A percentile compares a stretch with the other conserved stretches of the same genome.
Evolutionary conservation across 352 stramenopile genomes (phyloP).

Genomic region (Lagenidium sp.): DNA sequence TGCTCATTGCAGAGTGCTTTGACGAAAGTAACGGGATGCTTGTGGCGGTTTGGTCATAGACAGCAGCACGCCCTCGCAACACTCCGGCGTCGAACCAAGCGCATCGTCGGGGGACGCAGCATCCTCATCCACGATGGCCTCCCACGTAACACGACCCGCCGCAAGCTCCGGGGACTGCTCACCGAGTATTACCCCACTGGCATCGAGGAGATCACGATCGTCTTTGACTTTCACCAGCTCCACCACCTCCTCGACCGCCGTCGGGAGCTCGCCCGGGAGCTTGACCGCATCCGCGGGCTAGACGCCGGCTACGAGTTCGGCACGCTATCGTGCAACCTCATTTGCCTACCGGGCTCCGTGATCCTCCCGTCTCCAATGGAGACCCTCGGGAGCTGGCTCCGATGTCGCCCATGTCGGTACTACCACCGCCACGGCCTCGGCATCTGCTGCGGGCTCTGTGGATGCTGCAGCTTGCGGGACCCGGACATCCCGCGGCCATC

Average conservation of each 20-base stretch:
- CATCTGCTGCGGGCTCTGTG: constrained; percentile 19
- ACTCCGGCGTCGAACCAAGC: constrained; percentile 46
- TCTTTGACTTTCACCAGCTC: constrained; percentile 50
- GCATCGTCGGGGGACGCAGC: constrained; percentile 57
- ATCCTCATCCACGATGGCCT: constrained; percentile 61
- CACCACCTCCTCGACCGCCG: constrained; percentile 49
- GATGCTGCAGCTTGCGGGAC: background rate
- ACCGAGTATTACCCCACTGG: constrained; percentile 18
- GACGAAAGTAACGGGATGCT: background rate
- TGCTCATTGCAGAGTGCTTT: background rate
- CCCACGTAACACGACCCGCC: constrained; percentile 33
- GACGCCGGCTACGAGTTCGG: constrained; percentile 43
- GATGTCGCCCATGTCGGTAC: constrained; percentile 55
- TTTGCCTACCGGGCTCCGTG: constrained; percentile 54
- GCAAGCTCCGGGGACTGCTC: constrained; percentile 28
- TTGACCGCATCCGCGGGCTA: constrained; percentile 45
- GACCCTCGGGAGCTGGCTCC: constrained; percentile 28
- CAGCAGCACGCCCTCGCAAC: constrained; percentile 38
- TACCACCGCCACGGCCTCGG: constrained; percentile 27
- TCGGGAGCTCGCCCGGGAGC: constrained; percentile 26
- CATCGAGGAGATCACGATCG: constrained; percentile 53
- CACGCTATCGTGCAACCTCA: constrained; percentile 52
- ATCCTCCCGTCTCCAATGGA: constrained; percentile 32
- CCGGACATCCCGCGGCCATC: background rate
- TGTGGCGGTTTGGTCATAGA: constrained; percentile 2